Percentiles rank a stretch among this genome's conserved stretches.
These are phyloP conservation scores for Thelephora terrestris DNA, from an alignment of 1,284 basidiomycete species.

Conservation along the genomic window DNA sequence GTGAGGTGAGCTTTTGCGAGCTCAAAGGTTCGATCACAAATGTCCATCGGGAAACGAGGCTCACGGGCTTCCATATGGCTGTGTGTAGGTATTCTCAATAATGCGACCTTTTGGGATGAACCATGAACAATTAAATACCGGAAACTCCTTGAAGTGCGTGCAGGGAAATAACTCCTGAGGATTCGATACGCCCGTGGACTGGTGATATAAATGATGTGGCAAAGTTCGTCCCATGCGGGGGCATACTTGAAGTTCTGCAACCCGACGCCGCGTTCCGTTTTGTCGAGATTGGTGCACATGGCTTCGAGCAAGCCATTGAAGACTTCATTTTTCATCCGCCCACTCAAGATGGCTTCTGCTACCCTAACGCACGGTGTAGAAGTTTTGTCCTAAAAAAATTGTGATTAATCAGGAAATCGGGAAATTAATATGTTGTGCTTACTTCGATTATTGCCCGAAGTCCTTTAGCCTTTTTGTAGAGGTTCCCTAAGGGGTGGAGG, in stretches of 20 bases:
- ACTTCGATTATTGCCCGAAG: not conserved
- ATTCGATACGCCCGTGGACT: constrained; percentile 20
- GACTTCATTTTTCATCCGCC: constrained; percentile 10
- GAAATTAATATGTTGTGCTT: not conserved
- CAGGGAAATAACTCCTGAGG: constrained; percentile 17
- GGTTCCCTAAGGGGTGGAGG: not conserved
- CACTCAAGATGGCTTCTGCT: not conserved
- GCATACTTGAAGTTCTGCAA: constrained; percentile 28
- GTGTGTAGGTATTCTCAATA: not conserved
- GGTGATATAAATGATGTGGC: constrained; percentile 16
- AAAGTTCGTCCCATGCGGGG: constrained; percentile 21
- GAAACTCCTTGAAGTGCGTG: constrained; percentile 13
- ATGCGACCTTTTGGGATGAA: not conserved
- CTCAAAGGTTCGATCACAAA: constrained; percentile 14
- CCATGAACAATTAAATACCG: constrained; percentile 14
- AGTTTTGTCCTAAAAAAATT: not conserved
- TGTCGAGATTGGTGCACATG: constrained; percentile 17
- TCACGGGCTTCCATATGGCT: not conserved
- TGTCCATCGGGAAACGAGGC: constrained; percentile 10
- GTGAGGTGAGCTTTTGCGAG: constrained; percentile 12
- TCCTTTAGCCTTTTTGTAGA: not conserved
- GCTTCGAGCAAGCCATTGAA: constrained; percentile 23
- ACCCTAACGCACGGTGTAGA: not conserved
- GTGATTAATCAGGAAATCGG: not conserved
- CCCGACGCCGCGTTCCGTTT: constrained; percentile 21